Evolutionary conservation across 2,329 filamentous ascomycete genomes (phyloP).

Genomic region (Pleomassaria siparia): DNA sequence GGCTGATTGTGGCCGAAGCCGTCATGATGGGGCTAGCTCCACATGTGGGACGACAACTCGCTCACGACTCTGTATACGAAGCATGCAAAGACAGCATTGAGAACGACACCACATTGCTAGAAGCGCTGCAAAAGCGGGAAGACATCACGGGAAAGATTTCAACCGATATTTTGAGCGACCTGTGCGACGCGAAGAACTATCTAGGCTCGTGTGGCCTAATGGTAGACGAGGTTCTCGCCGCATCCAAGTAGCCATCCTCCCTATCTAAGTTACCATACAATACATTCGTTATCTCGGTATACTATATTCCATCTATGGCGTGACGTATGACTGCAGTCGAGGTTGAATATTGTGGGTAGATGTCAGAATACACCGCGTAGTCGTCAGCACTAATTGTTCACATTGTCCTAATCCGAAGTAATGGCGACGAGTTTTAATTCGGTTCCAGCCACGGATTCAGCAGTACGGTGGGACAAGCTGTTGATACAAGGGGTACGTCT

Average conservation of each 20-base stretch:
- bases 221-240: slow-evolving; percentile 38
- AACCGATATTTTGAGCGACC: slow-evolving; percentile 51
- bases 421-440: too few relatives aligned
- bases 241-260: slow-evolving; percentile 25
- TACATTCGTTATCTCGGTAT: slow-evolving; percentile 1
- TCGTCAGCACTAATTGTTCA: slow-evolving; percentile 15
- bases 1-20: slow-evolving; percentile 59
- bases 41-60: slow-evolving; percentile 54
- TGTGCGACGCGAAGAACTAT: slow-evolving; percentile 59
- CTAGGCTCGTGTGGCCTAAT: slow-evolving; percentile 39
- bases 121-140: slow-evolving; percentile 44
- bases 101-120: slow-evolving; percentile 45
- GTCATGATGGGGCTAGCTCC: slow-evolving; percentile 64
- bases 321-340: slow-evolving; percentile 9
- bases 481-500: too few relatives aligned
- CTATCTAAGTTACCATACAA: slow-evolving; percentile 1
- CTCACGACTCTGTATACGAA: slow-evolving; percentile 60
- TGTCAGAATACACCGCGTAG: slow-evolving; percentile 18
- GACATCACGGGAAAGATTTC: slow-evolving; percentile 49
- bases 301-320: too few relatives aligned
- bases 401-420: too few relatives aligned
- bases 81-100: slow-evolving; percentile 56
- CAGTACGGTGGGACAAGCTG: slow-evolving; percentile 16
- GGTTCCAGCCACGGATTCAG: slow-evolving; percentile 13
- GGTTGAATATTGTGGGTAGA: slow-evolving; percentile 7